Evolutionary conservation across 2,329 filamentous ascomycete species (phyloP), one percentile per base, ranked within the genome.

Genomic region (Epicoccum sorghinum): DNA sequence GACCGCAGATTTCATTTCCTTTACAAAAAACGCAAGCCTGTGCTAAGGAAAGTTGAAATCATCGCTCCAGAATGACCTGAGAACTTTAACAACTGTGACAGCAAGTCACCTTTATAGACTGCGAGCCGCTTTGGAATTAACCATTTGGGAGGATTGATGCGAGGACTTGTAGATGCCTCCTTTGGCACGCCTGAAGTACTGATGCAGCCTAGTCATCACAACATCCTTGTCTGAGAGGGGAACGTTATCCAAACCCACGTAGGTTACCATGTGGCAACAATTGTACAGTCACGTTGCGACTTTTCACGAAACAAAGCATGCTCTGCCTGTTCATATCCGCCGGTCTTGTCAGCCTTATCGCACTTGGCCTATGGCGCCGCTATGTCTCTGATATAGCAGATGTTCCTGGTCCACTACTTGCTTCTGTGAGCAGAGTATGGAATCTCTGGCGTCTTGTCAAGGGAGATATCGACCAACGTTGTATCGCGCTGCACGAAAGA

Each of bases 401-500:
- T 10, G 25, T 44, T 38, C 33, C 40, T 27, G 47, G 47, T 5
- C 44, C 44, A 3, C n/a, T 24, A 2, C 27, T 47, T 14, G 44
- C 44, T 13, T 39, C 44, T 14, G 18, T 47, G 24, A 24, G 10
- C 5, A 47, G 44, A 29, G 44, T 3, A 4, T 47, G 44, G 44
- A 25, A 47, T n/a, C 35, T 47, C 1, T 39, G 35, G 44, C 44
- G 44, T 22, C 24, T 44, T 8, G 4, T 33, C 22, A 44, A 35
- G n/a, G 39, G 40, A n/a, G 40, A 47, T 9, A 49, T 49, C 4
- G 47, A 42, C 10, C 38, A 36, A 14, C 14, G 23, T n/a, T 49
- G 47, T 27, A 49, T 49, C 39, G 23, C 38, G 4, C 18, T 49
- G 23, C 38, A 49, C 32, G 38, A 42, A 30, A 42, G 35, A 25